Percentiles rank a stretch among this genome's conserved stretches.
Conservation (phyloP, 139 green algal species). For the Chlorella sp. region DNA sequence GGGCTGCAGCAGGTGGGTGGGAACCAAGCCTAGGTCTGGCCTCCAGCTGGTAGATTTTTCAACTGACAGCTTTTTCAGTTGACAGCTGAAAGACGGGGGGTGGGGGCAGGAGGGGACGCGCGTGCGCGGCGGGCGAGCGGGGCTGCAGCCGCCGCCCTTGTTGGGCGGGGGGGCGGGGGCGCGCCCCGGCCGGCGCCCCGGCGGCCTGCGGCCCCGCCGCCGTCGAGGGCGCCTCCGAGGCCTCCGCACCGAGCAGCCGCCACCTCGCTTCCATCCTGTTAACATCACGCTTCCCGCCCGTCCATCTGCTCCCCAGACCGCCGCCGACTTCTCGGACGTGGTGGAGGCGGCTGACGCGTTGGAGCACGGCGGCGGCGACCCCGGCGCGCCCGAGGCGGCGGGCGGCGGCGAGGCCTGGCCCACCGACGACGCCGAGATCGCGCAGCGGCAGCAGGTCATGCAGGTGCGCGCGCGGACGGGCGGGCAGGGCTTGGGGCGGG, state of each 20-base stretch:
- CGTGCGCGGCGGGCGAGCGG: too few species aligned
- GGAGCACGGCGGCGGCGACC: too few species aligned
- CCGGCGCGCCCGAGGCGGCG: neutral
- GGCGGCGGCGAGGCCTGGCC: conserved; percentile 19
- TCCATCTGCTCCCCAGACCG: too few species aligned
- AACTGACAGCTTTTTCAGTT: too few species aligned
- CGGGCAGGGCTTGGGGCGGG: neutral
- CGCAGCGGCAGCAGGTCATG: neutral
- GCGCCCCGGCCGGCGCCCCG: too few species aligned
- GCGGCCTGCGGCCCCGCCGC: neutral
- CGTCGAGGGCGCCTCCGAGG: neutral
- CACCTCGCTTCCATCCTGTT: neutral
- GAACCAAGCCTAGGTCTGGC: neutral
- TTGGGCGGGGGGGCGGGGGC: too few species aligned
- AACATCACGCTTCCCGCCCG: neutral
- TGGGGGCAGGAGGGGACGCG: too few species aligned
- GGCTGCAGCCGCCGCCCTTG: too few species aligned
- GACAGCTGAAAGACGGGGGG: too few species aligned
- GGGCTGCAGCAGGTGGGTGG: neutral
- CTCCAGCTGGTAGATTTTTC: too few species aligned
- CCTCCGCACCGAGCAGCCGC: too few species aligned
- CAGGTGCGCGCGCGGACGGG: neutral
- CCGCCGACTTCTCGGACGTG: too few species aligned
- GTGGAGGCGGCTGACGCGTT: neutral
- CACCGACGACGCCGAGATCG: conserved; percentile 30